phyloP scores from a whole-genome alignment of 352 stramenopile genomes.

The Globisporangium nagaii region DNA sequence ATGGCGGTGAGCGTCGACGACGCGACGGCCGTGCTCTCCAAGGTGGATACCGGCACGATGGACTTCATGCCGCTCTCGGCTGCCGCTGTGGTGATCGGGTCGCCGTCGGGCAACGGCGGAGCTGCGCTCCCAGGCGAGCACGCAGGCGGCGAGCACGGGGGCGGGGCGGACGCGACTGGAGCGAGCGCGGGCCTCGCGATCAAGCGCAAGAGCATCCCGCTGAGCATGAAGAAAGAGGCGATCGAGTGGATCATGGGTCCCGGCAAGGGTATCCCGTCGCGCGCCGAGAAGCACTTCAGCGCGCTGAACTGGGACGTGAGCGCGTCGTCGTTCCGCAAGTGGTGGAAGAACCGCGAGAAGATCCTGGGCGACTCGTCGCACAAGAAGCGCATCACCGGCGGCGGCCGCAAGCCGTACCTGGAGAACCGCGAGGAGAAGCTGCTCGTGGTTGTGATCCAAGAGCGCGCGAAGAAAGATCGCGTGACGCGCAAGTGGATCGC shows the following conservation, averaged over 20 bases:
- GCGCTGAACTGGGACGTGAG: conserved; percentile 69
- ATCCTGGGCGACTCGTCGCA: conserved; percentile 63
- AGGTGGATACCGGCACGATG: conserved; percentile 8
- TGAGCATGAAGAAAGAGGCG: conserved; percentile 81
- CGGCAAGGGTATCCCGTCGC: conserved; percentile 61
- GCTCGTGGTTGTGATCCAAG: conserved; percentile 68
- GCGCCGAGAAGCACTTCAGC: conserved; percentile 70
- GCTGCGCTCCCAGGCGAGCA: background rate
- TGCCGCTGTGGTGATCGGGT: conserved; percentile 10
- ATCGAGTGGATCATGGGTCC: conserved; percentile 77
- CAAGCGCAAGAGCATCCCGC: conserved; percentile 68
- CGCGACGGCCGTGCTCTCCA: background rate
- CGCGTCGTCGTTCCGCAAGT: conserved; percentile 76
- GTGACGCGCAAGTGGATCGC: conserved; percentile 83
- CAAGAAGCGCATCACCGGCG: conserved; percentile 71
- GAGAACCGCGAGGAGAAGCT: conserved; percentile 67
- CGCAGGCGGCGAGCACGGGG: background rate
- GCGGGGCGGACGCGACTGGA: background rate
- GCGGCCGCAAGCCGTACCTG: conserved; percentile 64
- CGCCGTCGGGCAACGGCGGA: conserved; percentile 1
- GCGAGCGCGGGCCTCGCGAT: conserved; percentile 12
- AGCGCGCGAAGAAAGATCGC: conserved; percentile 70
- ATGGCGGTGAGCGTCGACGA: conserved; percentile 1
- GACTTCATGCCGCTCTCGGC: conserved; percentile 27
- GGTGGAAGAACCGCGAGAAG: conserved; percentile 82